These are phyloP conservation scores for Canavalia ensiformis DNA, from an alignment of 306 rosid genomes.

Conservation along the genomic window DNA sequence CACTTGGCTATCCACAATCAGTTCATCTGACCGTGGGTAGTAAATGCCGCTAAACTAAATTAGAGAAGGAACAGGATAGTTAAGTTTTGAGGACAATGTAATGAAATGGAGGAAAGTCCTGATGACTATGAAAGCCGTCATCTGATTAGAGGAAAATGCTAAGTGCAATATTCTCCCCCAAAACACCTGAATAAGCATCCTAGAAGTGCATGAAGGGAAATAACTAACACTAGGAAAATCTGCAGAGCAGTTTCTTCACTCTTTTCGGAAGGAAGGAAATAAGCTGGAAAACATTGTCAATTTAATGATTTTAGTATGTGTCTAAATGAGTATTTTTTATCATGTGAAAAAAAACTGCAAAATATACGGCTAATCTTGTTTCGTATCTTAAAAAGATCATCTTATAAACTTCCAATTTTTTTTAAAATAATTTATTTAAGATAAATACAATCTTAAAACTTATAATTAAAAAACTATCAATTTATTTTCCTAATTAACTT, in stretches of 20 bases:
- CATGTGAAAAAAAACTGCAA: no score
- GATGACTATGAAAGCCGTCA: neutral
- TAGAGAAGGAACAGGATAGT: neutral
- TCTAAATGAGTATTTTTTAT: no score
- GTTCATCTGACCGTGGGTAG: constrained; percentile 16
- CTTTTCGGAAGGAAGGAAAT: neutral
- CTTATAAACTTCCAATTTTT: no score
- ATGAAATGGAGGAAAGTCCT: neutral
- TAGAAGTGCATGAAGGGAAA: neutral
- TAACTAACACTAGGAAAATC: neutral
- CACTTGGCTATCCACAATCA: neutral
- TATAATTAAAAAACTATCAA: no score
- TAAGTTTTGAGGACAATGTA: neutral
- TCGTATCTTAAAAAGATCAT: no score
- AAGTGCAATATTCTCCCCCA: no score
- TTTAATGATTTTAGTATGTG: neutral
- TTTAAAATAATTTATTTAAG: no score
- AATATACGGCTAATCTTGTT: no score
- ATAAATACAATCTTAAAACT: no score
- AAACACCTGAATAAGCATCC: neutral
- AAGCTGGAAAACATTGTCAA: constrained; percentile 27
- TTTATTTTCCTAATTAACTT: no score
- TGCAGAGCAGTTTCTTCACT: neutral
- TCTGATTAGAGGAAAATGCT: neutral
- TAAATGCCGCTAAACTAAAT: neutral